A percentile compares a stretch with the other conserved stretches of the same genome.
These are phyloP conservation scores for Hypoxylon fuscum DNA, from an alignment of 495 filamentous ascomycete genomes.

Conservation along the genomic window DNA sequence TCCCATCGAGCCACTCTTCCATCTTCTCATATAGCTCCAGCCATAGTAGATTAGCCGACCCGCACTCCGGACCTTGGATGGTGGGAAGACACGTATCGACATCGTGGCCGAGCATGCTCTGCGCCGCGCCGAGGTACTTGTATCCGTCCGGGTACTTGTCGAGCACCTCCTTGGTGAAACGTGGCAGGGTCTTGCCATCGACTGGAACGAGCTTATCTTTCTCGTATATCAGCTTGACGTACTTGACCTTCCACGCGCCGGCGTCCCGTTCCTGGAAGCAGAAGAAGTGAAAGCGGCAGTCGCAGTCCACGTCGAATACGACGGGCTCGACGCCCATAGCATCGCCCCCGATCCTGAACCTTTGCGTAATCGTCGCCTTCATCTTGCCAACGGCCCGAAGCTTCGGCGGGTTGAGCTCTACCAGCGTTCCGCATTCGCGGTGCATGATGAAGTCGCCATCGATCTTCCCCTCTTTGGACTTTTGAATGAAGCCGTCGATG, in stretches of 20 bases:
- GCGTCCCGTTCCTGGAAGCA: conserved; percentile 55
- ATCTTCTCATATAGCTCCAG: conserved; percentile 57
- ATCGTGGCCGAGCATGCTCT: conserved; percentile 55
- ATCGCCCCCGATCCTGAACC: conserved; percentile 57
- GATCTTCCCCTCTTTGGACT: conserved; percentile 67
- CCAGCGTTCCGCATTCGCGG: conserved; percentile 67
- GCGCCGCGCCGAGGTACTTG: conserved; percentile 61
- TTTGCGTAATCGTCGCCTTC: conserved; percentile 76
- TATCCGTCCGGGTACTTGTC: conserved; percentile 64
- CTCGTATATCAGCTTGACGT: conserved; percentile 72
- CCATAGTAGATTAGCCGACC: conserved; percentile 42
- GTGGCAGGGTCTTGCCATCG: conserved; percentile 60
- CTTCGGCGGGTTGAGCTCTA: conserved; percentile 58
- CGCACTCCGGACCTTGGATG: conserved; percentile 27
- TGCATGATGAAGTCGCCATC: conserved; percentile 74
- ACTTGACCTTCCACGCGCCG: conserved; percentile 64
- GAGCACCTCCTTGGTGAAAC: conserved; percentile 58
- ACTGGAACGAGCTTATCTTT: conserved; percentile 72
- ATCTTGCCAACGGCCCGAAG: conserved; percentile 72
- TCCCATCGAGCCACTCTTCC: conserved; percentile 55
- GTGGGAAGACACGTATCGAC: conserved; percentile 54
- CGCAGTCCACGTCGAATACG: conserved; percentile 68
- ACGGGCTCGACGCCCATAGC: conserved; percentile 44
- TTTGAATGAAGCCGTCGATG: conserved; percentile 66
- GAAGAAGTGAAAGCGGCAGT: conserved; percentile 72